Evolutionary conservation across 768 basidiomycete species (phyloP), one percentile per base, ranked within the genome.

Genomic region (Mycena amicta): DNA sequence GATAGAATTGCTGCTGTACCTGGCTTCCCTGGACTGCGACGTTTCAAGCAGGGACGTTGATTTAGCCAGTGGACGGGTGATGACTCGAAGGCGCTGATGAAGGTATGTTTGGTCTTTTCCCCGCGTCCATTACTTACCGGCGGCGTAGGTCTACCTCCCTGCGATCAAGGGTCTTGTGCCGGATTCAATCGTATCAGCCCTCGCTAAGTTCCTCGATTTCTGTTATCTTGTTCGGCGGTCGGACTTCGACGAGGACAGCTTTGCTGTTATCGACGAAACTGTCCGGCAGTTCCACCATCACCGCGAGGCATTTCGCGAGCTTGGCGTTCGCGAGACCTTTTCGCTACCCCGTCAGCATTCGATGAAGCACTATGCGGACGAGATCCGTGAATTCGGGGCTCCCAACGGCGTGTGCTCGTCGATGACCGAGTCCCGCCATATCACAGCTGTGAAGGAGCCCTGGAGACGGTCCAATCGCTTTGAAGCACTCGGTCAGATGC

Each of bases 31-130:
- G 67, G 65, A 12, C 39, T 69, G 2, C 53, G 58, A 1, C 52
- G 54, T 1, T 69, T 69, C 50, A 64, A 67, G 3, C 50, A 69
- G 31, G 68, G 68, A 0, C 60, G 51, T 0, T 40, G 57, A 12
- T 69, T 69, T 31, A 57, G 62, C 8, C 67, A 71, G 27, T 72
- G 70, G 71, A 72, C 66, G 2, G 68, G 68, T 0, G 63, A 72
- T 22, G 68, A 72, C 27, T 72, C 67, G 0, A 72, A 72, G 45
- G 68, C 61, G 1, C 56, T 72, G 0, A 71, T 71, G 67, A 71
- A 71, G 69, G 67, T 63, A 37, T 16, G 5, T n/a, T 22, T 12
- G 20, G 12, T 31, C 16, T 4, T 49, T 16, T 37, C 18, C 27
- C 23, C 2, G 5, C 4, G 1, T 29, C 23, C 25, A 45, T 3